phyloP scores from a whole-genome alignment of 2,329 filamentous ascomycete genomes.

The Scedosporium minutisporum region DNA sequence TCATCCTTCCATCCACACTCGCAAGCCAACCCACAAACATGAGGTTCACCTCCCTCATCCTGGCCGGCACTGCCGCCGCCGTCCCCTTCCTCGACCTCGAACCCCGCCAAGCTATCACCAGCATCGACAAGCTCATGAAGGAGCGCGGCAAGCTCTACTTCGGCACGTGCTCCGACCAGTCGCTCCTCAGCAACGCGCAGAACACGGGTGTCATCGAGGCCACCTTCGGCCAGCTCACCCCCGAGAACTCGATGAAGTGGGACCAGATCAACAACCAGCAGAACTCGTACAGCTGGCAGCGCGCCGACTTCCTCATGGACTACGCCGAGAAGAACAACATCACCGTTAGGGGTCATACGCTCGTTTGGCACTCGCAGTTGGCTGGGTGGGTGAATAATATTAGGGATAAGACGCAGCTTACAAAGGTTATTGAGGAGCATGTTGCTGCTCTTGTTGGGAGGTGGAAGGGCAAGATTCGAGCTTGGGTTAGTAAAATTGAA shows the following conservation, averaged over 20 bases:
- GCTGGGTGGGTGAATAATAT: slow-evolving; percentile 50
- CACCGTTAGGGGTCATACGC: slow-evolving; percentile 55
- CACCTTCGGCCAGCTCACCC: slow-evolving; percentile 55
- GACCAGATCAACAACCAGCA: slow-evolving; percentile 41
- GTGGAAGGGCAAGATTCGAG: slow-evolving; percentile 55
- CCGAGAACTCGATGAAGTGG: slow-evolving; percentile 66
- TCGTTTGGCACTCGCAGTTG: slow-evolving; percentile 55
- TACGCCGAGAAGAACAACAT: slow-evolving; percentile 47
- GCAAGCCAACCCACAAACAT: background rate
- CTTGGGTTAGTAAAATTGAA: slow-evolving; percentile 25
- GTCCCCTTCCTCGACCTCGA: slow-evolving; percentile 7
- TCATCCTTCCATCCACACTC: background rate
- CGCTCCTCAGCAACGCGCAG: slow-evolving; percentile 38
- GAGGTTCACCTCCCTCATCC: slow-evolving; percentile 1
- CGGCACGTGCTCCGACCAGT: slow-evolving; percentile 47
- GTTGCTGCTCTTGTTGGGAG: slow-evolving; percentile 45
- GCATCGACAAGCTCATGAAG: slow-evolving; percentile 3
- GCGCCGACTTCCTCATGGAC: slow-evolving; percentile 50
- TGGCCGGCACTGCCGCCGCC: slow-evolving; percentile 6
- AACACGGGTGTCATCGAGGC: slow-evolving; percentile 41
- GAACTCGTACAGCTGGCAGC: slow-evolving; percentile 43
- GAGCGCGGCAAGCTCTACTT: slow-evolving; percentile 52
- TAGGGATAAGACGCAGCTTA: slow-evolving; percentile 40
- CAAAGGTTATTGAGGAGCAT: slow-evolving; percentile 48
- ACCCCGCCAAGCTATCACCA: slow-evolving; percentile 6